Evolutionary conservation across 148 eudicot genomes (phyloP).

Genomic region (Linanthus parryae): DNA sequence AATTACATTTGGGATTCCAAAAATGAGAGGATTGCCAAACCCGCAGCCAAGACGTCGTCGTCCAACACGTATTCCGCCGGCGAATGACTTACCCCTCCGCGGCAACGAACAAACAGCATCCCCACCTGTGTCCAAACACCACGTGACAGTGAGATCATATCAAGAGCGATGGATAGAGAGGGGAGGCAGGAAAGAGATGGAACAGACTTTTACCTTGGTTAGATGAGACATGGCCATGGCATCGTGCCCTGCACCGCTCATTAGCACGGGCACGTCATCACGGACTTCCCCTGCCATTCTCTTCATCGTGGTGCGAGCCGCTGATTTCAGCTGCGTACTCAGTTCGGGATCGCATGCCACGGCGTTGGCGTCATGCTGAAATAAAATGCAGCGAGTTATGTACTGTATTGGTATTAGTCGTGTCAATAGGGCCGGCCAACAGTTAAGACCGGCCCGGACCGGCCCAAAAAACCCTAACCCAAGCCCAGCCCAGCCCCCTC

Average conservation of each 20-base stretch:
- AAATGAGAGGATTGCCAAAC: slow-evolving; percentile 67
- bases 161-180: no score
- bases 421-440: no score
- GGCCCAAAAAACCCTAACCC: no score
- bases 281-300: slow-evolving; percentile 51
- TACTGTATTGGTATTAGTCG: no score
- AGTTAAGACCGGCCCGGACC: no score
- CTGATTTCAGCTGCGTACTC: slow-evolving; percentile 68
- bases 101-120: slow-evolving; percentile 95
- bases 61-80: slow-evolving; percentile 82
- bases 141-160: neutral
- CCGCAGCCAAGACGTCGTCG: slow-evolving; percentile 95
- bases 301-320: slow-evolving; percentile 56
- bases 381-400: slow-evolving; percentile 5
- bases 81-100: slow-evolving; percentile 96
- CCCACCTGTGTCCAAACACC: slow-evolving; percentile 54
- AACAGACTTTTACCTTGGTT: slow-evolving; percentile 50
- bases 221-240: slow-evolving; percentile 99
- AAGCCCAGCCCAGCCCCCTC: no score
- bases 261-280: slow-evolving; percentile 66
- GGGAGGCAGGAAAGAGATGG: neutral
- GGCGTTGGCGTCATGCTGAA: slow-evolving; percentile 92
- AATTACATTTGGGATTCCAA: slow-evolving; percentile 55
- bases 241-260: slow-evolving; percentile 99
- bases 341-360: slow-evolving; percentile 67